phyloP scores from a whole-genome alignment of 2,329 filamentous ascomycete species.

The Pleoardoris graminearum region DNA sequence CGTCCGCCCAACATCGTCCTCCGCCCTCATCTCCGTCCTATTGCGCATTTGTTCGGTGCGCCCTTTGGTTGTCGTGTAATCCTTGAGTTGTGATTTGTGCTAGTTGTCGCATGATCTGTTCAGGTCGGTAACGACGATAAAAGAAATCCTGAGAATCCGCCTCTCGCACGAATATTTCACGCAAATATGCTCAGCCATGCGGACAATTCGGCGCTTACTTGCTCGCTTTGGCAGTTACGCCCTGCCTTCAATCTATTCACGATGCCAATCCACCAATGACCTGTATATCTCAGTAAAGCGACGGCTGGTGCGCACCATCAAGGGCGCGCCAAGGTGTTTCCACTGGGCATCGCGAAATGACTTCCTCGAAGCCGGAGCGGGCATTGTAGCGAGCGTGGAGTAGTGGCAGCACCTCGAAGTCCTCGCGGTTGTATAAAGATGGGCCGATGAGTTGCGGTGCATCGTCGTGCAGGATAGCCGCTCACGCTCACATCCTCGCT shows the following conservation, averaged over 20 bases:
- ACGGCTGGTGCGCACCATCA: neutral
- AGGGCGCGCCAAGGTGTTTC: neutral
- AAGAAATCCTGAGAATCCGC: no score
- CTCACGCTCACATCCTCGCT: neutral
- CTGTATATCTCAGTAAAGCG: neutral
- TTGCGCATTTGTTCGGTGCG: no score
- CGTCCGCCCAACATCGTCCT: no score
- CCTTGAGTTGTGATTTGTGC: no score
- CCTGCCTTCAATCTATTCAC: conserved; percentile 4
- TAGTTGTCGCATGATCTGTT: no score
- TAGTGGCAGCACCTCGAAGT: neutral
- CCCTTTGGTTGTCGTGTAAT: no score
- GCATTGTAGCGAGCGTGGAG: neutral
- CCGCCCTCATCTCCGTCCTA: no score
- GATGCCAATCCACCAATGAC: conserved; percentile 3
- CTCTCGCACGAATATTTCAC: conserved; percentile 4
- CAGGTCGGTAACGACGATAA: no score
- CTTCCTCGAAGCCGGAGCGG: neutral
- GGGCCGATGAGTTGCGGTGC: neutral
- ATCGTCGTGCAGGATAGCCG: neutral
- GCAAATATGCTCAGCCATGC: conserved; percentile 2
- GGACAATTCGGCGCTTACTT: neutral
- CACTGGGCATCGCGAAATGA: neutral
- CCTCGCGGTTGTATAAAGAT: neutral
- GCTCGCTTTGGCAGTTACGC: neutral